Percentiles rank a stretch among this genome's conserved stretches.
Evolutionary conservation across 352 stramenopile species (phyloP).

Genomic region (Phytophthora colocasiae): DNA sequence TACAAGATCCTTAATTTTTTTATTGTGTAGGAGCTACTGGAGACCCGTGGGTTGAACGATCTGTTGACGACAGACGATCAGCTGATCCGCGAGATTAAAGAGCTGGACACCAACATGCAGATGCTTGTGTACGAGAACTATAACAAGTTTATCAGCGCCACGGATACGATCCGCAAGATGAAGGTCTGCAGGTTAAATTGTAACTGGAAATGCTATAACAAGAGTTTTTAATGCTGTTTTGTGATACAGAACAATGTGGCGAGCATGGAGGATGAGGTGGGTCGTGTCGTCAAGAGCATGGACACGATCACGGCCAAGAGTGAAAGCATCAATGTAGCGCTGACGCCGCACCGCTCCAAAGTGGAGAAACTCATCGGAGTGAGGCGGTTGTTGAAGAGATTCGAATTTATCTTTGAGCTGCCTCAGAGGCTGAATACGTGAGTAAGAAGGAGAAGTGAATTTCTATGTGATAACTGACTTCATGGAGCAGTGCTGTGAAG

Average conservation of each 20-base stretch:
- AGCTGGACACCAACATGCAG: slow-evolving; percentile 99
- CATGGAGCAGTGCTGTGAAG: slow-evolving; percentile 67
- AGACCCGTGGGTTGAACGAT: slow-evolving; percentile 70
- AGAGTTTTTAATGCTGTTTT: neutral
- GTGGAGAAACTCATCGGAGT: slow-evolving; percentile 98
- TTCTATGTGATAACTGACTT: slow-evolving; percentile 1
- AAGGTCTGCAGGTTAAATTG: slow-evolving; percentile 47
- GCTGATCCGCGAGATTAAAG: slow-evolving; percentile 92
- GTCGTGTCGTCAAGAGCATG: slow-evolving; percentile 88
- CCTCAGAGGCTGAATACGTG: slow-evolving; percentile 87
- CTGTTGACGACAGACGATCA: slow-evolving; percentile 76
- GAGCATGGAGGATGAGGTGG: slow-evolving; percentile 92
- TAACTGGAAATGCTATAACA: too few relatives aligned
- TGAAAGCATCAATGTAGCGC: slow-evolving; percentile 87
- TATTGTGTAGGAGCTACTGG: slow-evolving; percentile 58
- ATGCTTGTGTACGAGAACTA: slow-evolving; percentile 99
- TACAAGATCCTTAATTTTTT: neutral
- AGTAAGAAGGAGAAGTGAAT: slow-evolving; percentile 2
- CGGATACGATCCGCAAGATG: slow-evolving; percentile 98
- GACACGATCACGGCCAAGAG: slow-evolving; percentile 89
- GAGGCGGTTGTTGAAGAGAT: slow-evolving; percentile 94
- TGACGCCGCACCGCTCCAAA: slow-evolving; percentile 86
- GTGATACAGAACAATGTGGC: slow-evolving; percentile 84
- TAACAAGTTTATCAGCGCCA: slow-evolving; percentile 99
- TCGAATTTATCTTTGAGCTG: slow-evolving; percentile 98